These are phyloP conservation scores for Fraxinus angustifolia DNA, from an alignment of 305 asterid species.

Conservation along the genomic window DNA sequence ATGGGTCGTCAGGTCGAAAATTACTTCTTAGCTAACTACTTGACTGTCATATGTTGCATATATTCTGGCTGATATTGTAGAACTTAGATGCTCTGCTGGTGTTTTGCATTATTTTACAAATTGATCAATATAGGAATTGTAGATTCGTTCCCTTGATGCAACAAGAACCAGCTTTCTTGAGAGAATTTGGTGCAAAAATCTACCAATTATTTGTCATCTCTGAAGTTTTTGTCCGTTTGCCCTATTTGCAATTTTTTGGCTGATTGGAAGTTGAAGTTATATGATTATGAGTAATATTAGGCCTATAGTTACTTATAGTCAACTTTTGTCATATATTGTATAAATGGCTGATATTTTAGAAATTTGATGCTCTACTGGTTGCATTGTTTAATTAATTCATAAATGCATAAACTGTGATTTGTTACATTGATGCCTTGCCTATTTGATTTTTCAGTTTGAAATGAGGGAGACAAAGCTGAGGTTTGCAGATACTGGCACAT, in stretches of 20 bases:
- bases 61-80: not conserved
- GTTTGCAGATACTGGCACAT: constrained; percentile 73
- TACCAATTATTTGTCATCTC: not conserved
- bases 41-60: not conserved
- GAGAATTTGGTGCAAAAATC: not conserved
- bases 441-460: constrained; percentile 42
- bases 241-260: not conserved
- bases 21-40: not conserved
- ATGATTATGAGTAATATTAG: not conserved
- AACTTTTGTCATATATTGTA: not conserved
- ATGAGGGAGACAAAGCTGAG: constrained; percentile 68
- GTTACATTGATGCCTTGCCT: constrained; percentile 2
- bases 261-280: not conserved
- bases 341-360: not conserved
- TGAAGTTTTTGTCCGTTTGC: not conserved
- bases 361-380: not conserved
- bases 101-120: not conserved
- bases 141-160: not conserved
- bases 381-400: not conserved
- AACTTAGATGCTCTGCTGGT: not conserved
- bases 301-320: not conserved
- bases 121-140: not conserved
- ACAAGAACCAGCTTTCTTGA: not conserved
- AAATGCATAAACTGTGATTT: constrained; percentile 2
- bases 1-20: not conserved